Evolutionary conservation across 768 basidiomycete genomes (phyloP), one percentile per base, ranked within the genome.

Genomic region (Tylopilus sp.): DNA sequence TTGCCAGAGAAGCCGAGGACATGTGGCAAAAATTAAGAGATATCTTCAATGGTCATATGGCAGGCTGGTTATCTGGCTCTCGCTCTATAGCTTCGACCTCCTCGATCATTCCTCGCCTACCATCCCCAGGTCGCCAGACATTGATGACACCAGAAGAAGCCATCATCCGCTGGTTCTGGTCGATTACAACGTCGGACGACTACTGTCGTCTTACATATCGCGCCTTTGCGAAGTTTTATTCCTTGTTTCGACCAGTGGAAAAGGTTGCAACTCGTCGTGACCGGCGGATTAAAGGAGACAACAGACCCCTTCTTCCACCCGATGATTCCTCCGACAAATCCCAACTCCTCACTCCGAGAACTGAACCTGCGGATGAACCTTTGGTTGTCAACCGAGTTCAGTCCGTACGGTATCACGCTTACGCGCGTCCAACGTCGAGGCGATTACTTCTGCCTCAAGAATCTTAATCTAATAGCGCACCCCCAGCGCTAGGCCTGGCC

Each of bases 41-140:
- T 1, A 66, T 61, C 9, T 70, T 71, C 40, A 45, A 51, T n/a
- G n/a, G n/a, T n/a, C 19, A 54, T 26, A 49, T 56, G 26, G 47
- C 14, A 12, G 26, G 38, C n/a, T 11, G 0, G 1, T 40, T 52
- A 25, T 26, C 17, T 3, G 36, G 50, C 22, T 59, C 56, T 26
- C 54, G 61, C 19, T 47, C 41, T 14, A n/a, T 24, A 6, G 4
- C 12, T 4, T 55, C 63, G 24, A 36, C 0, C 6, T 37, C 64
- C 16, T 45, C 54, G 13, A 56, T 70, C 37, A 60, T 70, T 24
- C 70, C 70, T 34, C 62, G 66, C 3, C 47, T 70, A 17, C 59
- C 62, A 41, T 61, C 66, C 10, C 68, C 61, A 3, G 38, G 50
- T 43, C 60, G 58, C 17, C 60, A 59, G 3, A 36, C 70, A 22